Evolutionary conservation across 1,284 basidiomycete genomes (phyloP).

Genomic region (Irpex lacteus): DNA sequence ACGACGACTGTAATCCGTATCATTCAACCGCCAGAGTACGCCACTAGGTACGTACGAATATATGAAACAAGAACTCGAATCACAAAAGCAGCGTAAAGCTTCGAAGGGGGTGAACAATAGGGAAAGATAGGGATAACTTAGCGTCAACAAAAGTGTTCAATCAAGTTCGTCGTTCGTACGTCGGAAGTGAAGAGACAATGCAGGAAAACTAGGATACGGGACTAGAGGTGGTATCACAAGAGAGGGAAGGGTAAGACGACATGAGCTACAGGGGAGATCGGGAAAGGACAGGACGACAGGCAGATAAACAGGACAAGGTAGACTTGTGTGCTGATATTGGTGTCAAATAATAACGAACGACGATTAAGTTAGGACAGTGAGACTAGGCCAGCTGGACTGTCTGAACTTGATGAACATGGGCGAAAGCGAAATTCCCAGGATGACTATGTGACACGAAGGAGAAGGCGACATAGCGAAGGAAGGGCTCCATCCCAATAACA

Average conservation of each 20-base stretch:
- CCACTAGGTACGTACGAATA: neutral
- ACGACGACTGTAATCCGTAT: neutral
- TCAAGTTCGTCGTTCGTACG: neutral
- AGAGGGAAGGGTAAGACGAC: neutral
- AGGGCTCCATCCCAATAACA: neutral
- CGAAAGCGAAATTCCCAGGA: neutral
- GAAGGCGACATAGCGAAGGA: neutral
- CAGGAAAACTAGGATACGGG: neutral
- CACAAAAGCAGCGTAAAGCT: neutral
- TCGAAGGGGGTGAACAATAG: neutral
- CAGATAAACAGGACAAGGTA: neutral
- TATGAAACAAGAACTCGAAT: neutral
- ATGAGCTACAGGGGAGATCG: neutral
- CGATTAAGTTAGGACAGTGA: neutral
- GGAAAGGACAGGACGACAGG: neutral
- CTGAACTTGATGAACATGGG: neutral
- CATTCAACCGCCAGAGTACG: neutral
- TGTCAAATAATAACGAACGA: neutral
- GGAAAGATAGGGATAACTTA: neutral
- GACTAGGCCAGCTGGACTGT: conserved; percentile 1
- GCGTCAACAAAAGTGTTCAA: neutral
- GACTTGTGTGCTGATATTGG: neutral
- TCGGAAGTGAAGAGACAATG: neutral
- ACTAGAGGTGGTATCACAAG: neutral
- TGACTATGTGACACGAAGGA: neutral